Evolutionary conservation across 768 basidiomycete genomes (phyloP).

Genomic region (Arthromyces matolae): DNA sequence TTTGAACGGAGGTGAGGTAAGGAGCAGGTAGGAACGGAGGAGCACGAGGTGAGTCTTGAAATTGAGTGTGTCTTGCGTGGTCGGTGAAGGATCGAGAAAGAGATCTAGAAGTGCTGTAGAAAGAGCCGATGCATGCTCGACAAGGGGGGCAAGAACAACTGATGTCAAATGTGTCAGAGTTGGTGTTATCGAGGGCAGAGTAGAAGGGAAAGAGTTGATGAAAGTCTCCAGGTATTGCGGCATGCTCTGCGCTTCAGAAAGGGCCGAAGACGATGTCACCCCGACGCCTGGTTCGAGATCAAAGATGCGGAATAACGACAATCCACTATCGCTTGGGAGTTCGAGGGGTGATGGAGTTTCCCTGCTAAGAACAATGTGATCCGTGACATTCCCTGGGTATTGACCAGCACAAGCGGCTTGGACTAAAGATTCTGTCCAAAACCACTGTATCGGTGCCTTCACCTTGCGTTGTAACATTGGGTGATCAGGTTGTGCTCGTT

Average conservation of each 20-base stretch:
- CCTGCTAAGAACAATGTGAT: too few relatives aligned
- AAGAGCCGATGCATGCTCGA: conserved; percentile 58
- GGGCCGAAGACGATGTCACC: conserved; percentile 18
- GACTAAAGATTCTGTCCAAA: conserved; percentile 60
- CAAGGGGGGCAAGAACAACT: conserved; percentile 59
- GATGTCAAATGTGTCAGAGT: conserved; percentile 58
- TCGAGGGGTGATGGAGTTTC: neutral
- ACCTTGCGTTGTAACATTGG: conserved; percentile 39
- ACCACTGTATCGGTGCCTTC: conserved; percentile 44
- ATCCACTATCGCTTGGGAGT: conserved; percentile 24
- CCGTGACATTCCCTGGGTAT: too few relatives aligned
- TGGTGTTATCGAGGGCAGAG: conserved; percentile 61
- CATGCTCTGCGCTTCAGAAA: conserved; percentile 3
- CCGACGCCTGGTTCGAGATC: conserved; percentile 62
- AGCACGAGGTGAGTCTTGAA: conserved; percentile 64
- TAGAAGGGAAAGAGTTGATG: conserved; percentile 52
- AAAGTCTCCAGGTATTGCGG: conserved; percentile 39
- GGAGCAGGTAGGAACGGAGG: conserved; percentile 70
- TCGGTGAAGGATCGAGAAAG: conserved; percentile 51
- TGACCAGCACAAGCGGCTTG: conserved; percentile 40
- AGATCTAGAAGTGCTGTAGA: conserved; percentile 64
- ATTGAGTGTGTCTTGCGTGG: conserved; percentile 48
- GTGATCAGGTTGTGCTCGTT: conserved; percentile 63
- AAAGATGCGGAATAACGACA: conserved; percentile 52
- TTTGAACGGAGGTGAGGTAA: conserved; percentile 73